Evolutionary conservation across 345 rosid species (phyloP).

Genomic region (Gossypium thurberi): DNA sequence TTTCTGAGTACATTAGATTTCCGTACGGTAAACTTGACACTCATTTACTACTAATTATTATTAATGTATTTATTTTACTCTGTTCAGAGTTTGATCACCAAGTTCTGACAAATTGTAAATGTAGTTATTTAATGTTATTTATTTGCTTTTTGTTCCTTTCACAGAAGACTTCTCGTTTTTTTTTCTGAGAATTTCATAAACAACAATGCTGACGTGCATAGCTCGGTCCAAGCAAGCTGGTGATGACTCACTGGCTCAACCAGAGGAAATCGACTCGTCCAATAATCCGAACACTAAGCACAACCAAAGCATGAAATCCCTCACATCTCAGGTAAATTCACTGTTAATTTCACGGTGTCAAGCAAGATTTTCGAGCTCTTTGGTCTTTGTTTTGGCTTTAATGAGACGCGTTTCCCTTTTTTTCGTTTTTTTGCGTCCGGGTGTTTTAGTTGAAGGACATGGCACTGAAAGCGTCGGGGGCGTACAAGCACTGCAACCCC

Average conservation of each 20-base stretch:
- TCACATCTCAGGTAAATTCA: slow-evolving; percentile 68
- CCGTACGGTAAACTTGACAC: neutral
- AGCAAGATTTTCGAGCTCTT: neutral
- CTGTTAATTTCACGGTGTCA: neutral
- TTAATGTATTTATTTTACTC: neutral
- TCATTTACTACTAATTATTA: neutral
- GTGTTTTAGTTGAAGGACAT: slow-evolving; percentile 74
- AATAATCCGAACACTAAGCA: slow-evolving; percentile 22
- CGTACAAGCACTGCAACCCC: slow-evolving; percentile 75
- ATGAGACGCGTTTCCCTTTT: neutral
- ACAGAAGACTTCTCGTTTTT: neutral
- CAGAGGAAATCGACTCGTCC: slow-evolving; percentile 38
- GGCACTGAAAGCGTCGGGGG: slow-evolving; percentile 90
- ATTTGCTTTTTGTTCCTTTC: neutral
- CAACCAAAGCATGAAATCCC: slow-evolving; percentile 52
- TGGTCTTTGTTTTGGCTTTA: neutral
- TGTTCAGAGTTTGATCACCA: no score
- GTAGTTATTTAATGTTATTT: neutral
- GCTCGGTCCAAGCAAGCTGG: slow-evolving; percentile 78
- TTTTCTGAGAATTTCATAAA: neutral
- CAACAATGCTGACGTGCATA: slow-evolving; percentile 87
- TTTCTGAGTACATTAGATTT: neutral
- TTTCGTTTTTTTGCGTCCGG: neutral
- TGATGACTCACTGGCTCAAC: slow-evolving; percentile 56
- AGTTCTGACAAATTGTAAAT: neutral